phyloP scores from a whole-genome alignment of 495 filamentous ascomycete genomes.

The Chaetomidium leptoderma region DNA sequence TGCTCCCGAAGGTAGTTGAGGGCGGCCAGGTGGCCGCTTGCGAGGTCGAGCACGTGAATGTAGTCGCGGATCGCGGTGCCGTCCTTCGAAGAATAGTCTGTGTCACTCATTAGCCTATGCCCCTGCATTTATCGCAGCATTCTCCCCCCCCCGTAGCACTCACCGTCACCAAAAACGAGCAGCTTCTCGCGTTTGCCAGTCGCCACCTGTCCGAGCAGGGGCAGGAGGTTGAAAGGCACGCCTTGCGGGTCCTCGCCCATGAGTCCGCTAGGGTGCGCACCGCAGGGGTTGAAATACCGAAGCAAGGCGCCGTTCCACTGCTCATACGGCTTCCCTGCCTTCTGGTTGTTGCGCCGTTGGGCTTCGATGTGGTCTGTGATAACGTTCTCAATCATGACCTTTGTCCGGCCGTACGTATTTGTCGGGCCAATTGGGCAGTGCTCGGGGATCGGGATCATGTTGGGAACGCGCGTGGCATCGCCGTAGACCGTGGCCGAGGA shows the following conservation, averaged over 20 bases:
- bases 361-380: conserved; percentile 89
- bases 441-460: conserved; percentile 99
- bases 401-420: conserved; percentile 95
- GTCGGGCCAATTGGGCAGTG: conserved; percentile 92
- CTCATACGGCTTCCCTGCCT: conserved; percentile 68
- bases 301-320: conserved; percentile 92
- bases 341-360: conserved; percentile 76
- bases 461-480: conserved; percentile 89
- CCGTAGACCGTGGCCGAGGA: conserved; percentile 96
- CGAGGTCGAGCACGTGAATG: conserved; percentile 85
- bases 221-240: conserved; percentile 92
- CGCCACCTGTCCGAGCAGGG: conserved; percentile 90
- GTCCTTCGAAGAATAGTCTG: conserved; percentile 86
- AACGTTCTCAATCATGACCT: conserved; percentile 81
- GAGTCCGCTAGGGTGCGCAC: conserved; percentile 89
- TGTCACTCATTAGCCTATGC: not conserved
- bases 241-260: conserved; percentile 99
- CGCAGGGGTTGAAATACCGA: conserved; percentile 96
- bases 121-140: too few species aligned
- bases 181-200: conserved; percentile 93
- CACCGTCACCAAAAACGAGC: conserved; percentile 90
- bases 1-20: conserved; percentile 86
- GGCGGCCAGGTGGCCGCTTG: conserved; percentile 82
- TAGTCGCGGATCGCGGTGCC: conserved; percentile 71
- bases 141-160: conserved; percentile 24